These are phyloP conservation scores for Syzygium oleosum DNA, from an alignment of 345 rosid species.

Conservation along the genomic window DNA sequence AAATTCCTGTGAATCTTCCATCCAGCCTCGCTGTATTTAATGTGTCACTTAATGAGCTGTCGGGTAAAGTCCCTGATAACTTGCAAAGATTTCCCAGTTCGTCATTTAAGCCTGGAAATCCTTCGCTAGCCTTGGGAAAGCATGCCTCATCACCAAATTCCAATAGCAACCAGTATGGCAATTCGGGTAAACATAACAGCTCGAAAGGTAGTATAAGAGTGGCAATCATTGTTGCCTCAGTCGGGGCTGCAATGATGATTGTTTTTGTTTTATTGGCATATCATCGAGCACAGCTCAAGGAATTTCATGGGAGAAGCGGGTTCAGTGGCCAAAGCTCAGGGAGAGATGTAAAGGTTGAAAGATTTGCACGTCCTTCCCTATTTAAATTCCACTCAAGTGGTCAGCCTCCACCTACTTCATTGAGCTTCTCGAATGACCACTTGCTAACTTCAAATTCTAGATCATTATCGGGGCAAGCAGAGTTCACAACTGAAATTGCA, in stretches of 20 bases:
- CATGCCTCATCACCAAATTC: slow-evolving; percentile 10
- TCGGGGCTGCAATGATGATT: slow-evolving; percentile 58
- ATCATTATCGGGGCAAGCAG: slow-evolving; percentile 64
- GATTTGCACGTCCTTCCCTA: slow-evolving; percentile 52
- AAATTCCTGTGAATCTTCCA: slow-evolving; percentile 60
- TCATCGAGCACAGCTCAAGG: slow-evolving; percentile 51
- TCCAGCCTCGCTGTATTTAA: slow-evolving; percentile 49
- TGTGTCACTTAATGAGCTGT: slow-evolving; percentile 67
- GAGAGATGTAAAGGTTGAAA: slow-evolving; percentile 48
- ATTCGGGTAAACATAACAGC: slow-evolving; percentile 12
- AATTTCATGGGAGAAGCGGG: slow-evolving; percentile 48
- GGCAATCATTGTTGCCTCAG: slow-evolving; percentile 68
- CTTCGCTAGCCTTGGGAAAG: slow-evolving; percentile 28
- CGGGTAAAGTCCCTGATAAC: slow-evolving; percentile 56
- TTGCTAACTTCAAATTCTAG: slow-evolving; percentile 78
- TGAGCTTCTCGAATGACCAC: slow-evolving; percentile 88
- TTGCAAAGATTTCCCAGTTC: slow-evolving; percentile 40
- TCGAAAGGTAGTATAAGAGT: slow-evolving; percentile 40
- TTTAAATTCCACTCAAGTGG: slow-evolving; percentile 56
- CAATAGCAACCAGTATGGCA: not conserved
- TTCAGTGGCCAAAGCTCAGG: slow-evolving; percentile 32
- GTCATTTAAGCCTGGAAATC: slow-evolving; percentile 74
- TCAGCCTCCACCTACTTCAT: slow-evolving; percentile 47
- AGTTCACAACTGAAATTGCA: slow-evolving; percentile 40
- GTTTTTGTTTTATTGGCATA: slow-evolving; percentile 61